Base-by-base conservation (phyloP, 1,284 basidiomycete species). In the Termitomyces sp. region DNA sequence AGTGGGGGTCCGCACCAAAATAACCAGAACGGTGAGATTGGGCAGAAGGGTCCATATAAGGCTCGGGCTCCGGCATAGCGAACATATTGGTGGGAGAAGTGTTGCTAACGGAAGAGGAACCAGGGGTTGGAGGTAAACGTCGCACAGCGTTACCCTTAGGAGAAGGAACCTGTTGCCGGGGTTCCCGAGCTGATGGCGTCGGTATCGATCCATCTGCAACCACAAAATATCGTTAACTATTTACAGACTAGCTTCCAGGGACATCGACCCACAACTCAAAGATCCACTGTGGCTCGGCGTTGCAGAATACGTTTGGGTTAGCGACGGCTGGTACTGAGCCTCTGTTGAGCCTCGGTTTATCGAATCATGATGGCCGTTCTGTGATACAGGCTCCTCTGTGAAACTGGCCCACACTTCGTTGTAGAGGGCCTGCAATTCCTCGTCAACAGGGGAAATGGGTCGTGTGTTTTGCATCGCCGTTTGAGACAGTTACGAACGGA, bases 341-440 rank as follows among this genome's bases (percentile, higher is more conserved):
- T 65, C 66, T 49, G 61, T 60, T 46, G 63, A 57, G n/a, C 60
- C 64, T 39, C 58, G 66, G 57, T 70, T 71, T 43, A 69, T 66
- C 57, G 66, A 67, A 50, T 71, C 68, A 41, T 69, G 50, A 57
- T 69, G 64, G 30, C 62, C 64, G 37, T 68, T 63, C n/a, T 63
- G 60, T 11, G 62, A 49, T 37, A 54, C 45, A 3, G 54, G 49
- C 30, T 72, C 71, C 28, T 80, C 77, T 31, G 73, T 68, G 63
- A 84, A 88, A 46, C 78, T 78, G 28, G 78, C 79, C 75, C 82
- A 82, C 21, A 88, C 84, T 68, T 86, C 81, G 54, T 86, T 79
- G 67, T 88, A 88, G 46, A 88, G 77, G 57, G 76, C 73, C 58
- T 83, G 80, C 7, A 88, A 74, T 62, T 87, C 85, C 59, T 83